Percentiles rank a stretch among this genome's conserved stretches.
These are phyloP conservation scores for Aspergillus nanangensis DNA, from an alignment of 495 filamentous ascomycete genomes.

Conservation along the genomic window DNA sequence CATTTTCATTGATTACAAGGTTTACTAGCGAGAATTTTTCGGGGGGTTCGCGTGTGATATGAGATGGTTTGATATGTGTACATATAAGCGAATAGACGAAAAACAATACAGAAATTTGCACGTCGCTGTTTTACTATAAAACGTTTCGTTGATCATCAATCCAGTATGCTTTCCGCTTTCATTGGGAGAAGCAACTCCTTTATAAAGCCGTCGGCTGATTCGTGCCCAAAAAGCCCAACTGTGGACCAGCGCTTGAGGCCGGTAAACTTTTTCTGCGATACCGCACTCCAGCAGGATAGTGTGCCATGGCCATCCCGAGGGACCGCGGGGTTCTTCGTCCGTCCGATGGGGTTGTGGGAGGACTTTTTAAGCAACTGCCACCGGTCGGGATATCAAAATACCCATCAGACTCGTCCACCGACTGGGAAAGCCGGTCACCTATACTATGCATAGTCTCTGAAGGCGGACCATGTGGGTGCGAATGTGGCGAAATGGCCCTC, in stretches of 20 bases:
- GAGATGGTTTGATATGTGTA: not conserved
- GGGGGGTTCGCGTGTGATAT: not conserved
- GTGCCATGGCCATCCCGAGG: constrained; percentile 17
- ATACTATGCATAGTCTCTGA: constrained; percentile 5
- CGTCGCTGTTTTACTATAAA: not conserved
- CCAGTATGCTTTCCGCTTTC: no score
- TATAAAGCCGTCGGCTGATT: not conserved
- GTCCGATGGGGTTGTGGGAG: constrained; percentile 18
- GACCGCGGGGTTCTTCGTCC: constrained; percentile 17
- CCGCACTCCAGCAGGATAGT: constrained; percentile 26
- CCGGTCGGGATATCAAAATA: constrained; percentile 22
- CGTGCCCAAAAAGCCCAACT: not conserved
- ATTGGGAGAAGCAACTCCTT: no score
- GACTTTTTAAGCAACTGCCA: no score
- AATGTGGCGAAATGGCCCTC: constrained; percentile 5
- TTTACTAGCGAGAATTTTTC: no score
- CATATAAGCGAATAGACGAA: not conserved
- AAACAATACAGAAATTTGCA: not conserved
- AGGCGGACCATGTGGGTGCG: constrained; percentile 5
- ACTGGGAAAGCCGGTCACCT: not conserved
- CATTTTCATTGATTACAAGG: not conserved
- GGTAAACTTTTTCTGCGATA: constrained; percentile 28
- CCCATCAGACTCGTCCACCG: constrained; percentile 13
- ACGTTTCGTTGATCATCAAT: no score
- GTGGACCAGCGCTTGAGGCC: constrained; percentile 18